Base-by-base conservation (phyloP, 106 monocot species). In the Dendrobium huoshanense region DNA sequence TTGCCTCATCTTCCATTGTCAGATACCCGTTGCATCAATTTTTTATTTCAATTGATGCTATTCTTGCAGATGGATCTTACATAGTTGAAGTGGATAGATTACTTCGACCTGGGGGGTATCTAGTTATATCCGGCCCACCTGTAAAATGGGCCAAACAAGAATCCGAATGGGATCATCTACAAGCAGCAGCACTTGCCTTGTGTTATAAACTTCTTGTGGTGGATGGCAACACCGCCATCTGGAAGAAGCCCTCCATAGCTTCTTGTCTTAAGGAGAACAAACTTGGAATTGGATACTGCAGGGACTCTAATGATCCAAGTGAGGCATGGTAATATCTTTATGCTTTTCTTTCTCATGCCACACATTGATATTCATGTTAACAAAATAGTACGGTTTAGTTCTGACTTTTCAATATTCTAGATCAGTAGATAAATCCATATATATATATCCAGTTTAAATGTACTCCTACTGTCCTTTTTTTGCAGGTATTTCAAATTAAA, bases 41-140 rank as follows among this genome's bases (percentile, higher is more conserved):
- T 7, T 22, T 41, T 83, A 18, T 64, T 44, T 72, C 79, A 17
- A 64, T 67, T 58, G 41, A 13, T 41, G 0, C 67, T 76, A 27
- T 54, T 47, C 29, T 80, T 85, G 79, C 92, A 97, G 96, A 97
- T 92, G 96, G 86, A 76, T 92, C 90, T 76, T 97, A 97, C 80
- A 89, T 97, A 58, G 80, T 89, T 78, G 96, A 97, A 85, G 94
- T 88, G 51, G 94, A 97, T 80, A 90, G 96, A 16, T 78, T 97
- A 67, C 96, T 97, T 80, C 49, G 96, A 25, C 96, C 96, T 31
- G 94, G 88, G 76, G 94, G 96, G 43, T 97, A 90, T 80, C 79
- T 97, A 31, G 89, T 97, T 19, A 97, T 97, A 79, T 97, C 96
- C 15, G 96, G 94, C 10, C 96, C 96, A 49, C 96, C 96, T 74